A percentile compares a stretch with the other conserved stretches of the same genome.
These are phyloP conservation scores for Dictyostelium citrinum DNA, from an alignment of 78 protist genomes.

Conservation along the genomic window DNA sequence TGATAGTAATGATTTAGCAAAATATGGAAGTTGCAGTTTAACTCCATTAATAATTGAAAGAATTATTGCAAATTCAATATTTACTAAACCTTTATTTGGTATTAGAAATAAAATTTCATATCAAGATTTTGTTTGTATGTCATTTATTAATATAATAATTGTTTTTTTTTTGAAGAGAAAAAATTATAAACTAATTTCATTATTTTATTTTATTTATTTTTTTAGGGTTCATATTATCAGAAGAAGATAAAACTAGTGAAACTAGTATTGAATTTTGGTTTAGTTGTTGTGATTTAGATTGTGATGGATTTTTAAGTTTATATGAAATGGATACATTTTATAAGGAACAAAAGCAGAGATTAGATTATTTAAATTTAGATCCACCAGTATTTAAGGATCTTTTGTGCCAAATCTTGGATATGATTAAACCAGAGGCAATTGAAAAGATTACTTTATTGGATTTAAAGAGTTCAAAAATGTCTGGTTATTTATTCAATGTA, in stretches of 20 bases:
- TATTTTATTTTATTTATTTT: too few relatives aligned
- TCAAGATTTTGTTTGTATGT: slow-evolving; percentile 72
- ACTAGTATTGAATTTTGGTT: slow-evolving; percentile 91
- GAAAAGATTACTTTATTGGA: slow-evolving; percentile 44
- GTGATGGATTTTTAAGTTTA: slow-evolving; percentile 87
- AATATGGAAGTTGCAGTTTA: slow-evolving; percentile 67
- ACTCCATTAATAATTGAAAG: slow-evolving; percentile 19
- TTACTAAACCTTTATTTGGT: slow-evolving; percentile 21
- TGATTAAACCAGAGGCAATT: slow-evolving; percentile 43
- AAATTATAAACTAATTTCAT: too few relatives aligned
- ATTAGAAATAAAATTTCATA: background rate
- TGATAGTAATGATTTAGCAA: slow-evolving; percentile 40
- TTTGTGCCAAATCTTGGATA: slow-evolving; percentile 83
- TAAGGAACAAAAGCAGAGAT: slow-evolving; percentile 86
- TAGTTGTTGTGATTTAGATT: slow-evolving; percentile 86
- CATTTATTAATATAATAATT: too few relatives aligned
- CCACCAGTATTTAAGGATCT: slow-evolving; percentile 84
- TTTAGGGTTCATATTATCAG: slow-evolving; percentile 89
- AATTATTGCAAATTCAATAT: slow-evolving; percentile 42
- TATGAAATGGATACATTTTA: slow-evolving; percentile 92
- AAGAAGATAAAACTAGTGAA: slow-evolving; percentile 90
- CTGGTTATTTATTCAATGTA: slow-evolving; percentile 86
- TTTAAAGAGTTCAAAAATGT: slow-evolving; percentile 58
- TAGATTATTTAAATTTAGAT: slow-evolving; percentile 78
- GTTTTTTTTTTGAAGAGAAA: too few relatives aligned